These are phyloP conservation scores for Pontederia paniculata DNA, from an alignment of 176 grass and related monocot species.

Conservation along the genomic window DNA sequence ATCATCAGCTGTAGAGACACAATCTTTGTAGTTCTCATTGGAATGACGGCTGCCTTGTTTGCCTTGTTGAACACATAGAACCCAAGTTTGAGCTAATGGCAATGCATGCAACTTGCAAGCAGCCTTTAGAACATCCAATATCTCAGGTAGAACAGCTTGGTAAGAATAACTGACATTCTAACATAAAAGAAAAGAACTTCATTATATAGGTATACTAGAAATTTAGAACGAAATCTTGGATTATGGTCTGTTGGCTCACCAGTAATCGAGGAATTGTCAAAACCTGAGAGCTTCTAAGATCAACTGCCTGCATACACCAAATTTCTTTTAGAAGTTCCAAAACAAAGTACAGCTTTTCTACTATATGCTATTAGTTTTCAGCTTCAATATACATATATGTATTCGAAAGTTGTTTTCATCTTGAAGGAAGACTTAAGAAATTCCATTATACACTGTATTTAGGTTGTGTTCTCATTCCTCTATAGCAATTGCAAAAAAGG, in stretches of 20 bases:
- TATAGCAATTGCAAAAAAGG: too few species aligned
- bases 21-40: slow-evolving; percentile 66
- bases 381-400: slow-evolving; percentile 2
- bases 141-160: slow-evolving; percentile 78
- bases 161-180: slow-evolving; percentile 37
- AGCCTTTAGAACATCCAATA: slow-evolving; percentile 57
- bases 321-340: slow-evolving; percentile 8
- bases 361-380: background rate
- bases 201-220: background rate
- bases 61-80: slow-evolving; percentile 67
- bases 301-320: slow-evolving; percentile 59
- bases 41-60: slow-evolving; percentile 80
- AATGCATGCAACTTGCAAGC: slow-evolving; percentile 62
- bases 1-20: slow-evolving; percentile 62
- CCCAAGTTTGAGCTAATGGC: slow-evolving; percentile 92
- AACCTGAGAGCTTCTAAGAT: slow-evolving; percentile 75
- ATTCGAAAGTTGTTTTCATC: background rate
- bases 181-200: background rate
- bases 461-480: too few species aligned
- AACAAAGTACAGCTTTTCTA: background rate
- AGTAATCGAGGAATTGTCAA: slow-evolving; percentile 36
- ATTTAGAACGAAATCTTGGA: background rate
- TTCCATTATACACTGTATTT: too few species aligned
- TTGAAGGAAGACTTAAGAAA: too few species aligned
- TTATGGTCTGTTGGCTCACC: slow-evolving; percentile 25